These are phyloP conservation scores for Eucalyptus urophylla DNA, from an alignment of 345 rosid species.

Conservation along the genomic window DNA sequence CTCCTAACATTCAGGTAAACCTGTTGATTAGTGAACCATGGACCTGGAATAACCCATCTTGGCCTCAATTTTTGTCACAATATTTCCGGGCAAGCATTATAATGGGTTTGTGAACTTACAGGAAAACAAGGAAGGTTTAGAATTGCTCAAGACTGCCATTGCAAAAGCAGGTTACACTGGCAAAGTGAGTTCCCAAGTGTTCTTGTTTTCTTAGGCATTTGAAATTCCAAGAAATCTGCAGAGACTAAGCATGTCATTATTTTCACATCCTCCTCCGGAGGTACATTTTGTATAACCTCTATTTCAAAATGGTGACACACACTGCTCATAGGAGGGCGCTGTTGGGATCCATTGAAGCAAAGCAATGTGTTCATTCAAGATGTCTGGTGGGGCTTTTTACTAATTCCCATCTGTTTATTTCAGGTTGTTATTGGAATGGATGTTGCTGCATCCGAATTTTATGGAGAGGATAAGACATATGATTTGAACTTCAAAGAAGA, in stretches of 20 bases:
- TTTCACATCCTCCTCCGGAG: background rate
- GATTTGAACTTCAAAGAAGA: too few relatives aligned
- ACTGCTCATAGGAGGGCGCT: background rate
- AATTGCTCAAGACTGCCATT: slow-evolving; percentile 58
- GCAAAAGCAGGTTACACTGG: slow-evolving; percentile 60
- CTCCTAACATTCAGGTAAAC: slow-evolving; percentile 87
- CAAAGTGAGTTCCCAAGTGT: background rate
- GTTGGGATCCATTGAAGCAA: background rate
- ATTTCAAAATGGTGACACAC: background rate
- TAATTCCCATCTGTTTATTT: too few relatives aligned
- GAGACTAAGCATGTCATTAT: background rate
- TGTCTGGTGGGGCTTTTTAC: too few relatives aligned
- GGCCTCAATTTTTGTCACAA: background rate
- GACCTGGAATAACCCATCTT: background rate
- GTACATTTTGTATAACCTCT: background rate
- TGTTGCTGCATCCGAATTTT: too few relatives aligned
- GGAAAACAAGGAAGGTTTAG: slow-evolving; percentile 69
- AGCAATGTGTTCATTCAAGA: background rate
- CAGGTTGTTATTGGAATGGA: too few relatives aligned
- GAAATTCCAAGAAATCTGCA: background rate
- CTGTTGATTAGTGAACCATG: background rate
- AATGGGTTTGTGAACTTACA: background rate
- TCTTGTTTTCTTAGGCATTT: background rate
- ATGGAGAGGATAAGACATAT: too few relatives aligned
- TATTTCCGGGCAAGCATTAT: background rate